Conservation (phyloP, 2,329 filamentous ascomycete genomes). For the Helicocarpus griseus region DNA sequence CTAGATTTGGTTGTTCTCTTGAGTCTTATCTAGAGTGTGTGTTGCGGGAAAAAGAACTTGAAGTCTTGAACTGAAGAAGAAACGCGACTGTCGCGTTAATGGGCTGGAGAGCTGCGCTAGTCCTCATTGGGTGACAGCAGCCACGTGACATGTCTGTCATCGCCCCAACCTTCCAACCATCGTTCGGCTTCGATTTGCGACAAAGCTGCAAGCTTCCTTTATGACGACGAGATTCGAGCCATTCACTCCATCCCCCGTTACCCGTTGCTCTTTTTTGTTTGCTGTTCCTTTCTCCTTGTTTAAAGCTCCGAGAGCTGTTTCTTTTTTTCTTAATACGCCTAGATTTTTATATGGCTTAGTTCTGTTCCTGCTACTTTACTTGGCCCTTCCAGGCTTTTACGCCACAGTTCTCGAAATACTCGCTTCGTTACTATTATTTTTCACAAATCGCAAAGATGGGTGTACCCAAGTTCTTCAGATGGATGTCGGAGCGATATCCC, state of each 20-base stretch:
- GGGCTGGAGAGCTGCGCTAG: neutral
- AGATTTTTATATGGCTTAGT: constrained; percentile 14
- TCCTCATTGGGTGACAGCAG: neutral
- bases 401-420: neutral
- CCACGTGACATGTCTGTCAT: neutral
- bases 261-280: constrained; percentile 9
- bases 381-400: neutral
- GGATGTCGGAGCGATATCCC: constrained; percentile 98
- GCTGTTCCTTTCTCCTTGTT: constrained; percentile 13
- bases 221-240: neutral
- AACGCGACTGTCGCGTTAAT: constrained; percentile 7
- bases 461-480: constrained; percentile 89
- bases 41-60: neutral
- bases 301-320: constrained; percentile 2
- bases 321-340: constrained; percentile 1
- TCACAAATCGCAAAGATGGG: constrained; percentile 42
- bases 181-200: neutral
- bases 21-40: neutral
- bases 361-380: constrained; percentile 8
- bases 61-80: too few relatives aligned
- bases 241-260: constrained; percentile 7
- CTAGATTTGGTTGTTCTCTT: too few relatives aligned
- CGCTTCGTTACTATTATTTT: constrained; percentile 1
- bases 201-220: constrained; percentile 10
- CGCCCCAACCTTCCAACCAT: too few relatives aligned